Evolutionary conservation across 2,329 filamentous ascomycete species (phyloP), one percentile per base, ranked within the genome.

Genomic region (Exophiala alcalophila): DNA sequence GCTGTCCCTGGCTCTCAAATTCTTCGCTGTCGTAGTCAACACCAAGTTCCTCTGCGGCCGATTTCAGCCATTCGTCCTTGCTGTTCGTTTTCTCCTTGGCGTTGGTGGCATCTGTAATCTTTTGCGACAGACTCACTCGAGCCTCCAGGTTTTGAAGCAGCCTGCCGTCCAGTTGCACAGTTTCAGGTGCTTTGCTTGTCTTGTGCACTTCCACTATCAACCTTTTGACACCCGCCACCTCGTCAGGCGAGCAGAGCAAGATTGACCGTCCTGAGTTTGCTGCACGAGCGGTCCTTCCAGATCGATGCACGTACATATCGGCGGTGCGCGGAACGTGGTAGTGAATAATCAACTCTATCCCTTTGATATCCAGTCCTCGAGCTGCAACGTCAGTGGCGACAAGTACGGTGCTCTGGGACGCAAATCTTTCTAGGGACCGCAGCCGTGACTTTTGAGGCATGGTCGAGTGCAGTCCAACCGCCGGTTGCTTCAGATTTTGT

Each of bases 381-480:
- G 91, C 89, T 2, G 91, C 91, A 18, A 96, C 90, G 61, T 97
- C 91, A 1, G 92, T 97, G 3, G 92, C 89, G 12, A 98, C 77
- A 2, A 97, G 78, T 31, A 97, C 84, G 4, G 65, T 58, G 0
- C 67, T 62, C 1, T 80, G 71, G 2, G 77, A 77, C 1, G 84
- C 83, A 67, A 98, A 97, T 27, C 86, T 84, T 61, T 98, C 92
- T 2, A 98, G 78, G 2, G 88, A 91, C 26, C 91, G 82, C n/a
- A 96, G 74, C 30, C 92, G 88, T 3, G 92, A 90, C 65, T 97
- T 97, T 66, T 98, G 92, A 1, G 82, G 76, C 92, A 98, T 97
- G 52, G 89, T 85, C 0, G 89, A 96, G 65, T 98, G 92, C 1
- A 98, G 72, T 0, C 86, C 81, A 4, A 48, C 41, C 1, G 83